Base-by-base conservation (phyloP, 2,329 filamentous ascomycete species). In the Pseudogymnoascus sp. region DNA sequence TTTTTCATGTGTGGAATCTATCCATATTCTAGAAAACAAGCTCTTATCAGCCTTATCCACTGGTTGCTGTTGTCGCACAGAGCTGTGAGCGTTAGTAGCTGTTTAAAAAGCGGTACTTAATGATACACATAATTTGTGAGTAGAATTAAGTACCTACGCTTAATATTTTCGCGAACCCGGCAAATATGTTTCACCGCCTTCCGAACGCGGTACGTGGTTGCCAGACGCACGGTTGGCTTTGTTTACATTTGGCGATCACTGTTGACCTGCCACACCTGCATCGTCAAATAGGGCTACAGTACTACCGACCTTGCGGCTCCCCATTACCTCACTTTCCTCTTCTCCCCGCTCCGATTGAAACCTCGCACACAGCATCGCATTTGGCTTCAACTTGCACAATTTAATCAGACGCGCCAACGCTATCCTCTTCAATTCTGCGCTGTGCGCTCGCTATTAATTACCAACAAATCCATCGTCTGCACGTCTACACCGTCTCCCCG, bases 401-500 rank as follows among this genome's bases (percentile, higher is more conserved):
- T 55, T 55, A 55, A 55, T 55, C 44, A 55, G 44, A 55, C 44
- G 27, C 27, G 13, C 27, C 21, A 21, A 33, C 29, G 44, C 27
- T 55, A 17, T 33, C 17, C 25, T 15, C 36, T 62, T 44, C 25
- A 62, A 25, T 44, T 62, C 44, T 59, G 60, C 60, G 60, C 60
- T 59, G 60, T 58, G 42, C 60, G 60, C 60, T 55, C 33, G 58
- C 17, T 41, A 36, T 59, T 41, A 59, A 41, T 38, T 36, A n/a
- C 38, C 12, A 12, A 8, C 58, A 39, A 12, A 59, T 27, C 38
- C 15, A 25, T n/a, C 44, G n/a, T 41, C 31, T 27, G 41, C 38
- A 44, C 41, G 59, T 60, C 59, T 60, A 48, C 59, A 42, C 41
- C 38, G 41, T 60, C 59, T 60, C 38, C 35, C 36, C 59, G 59